Base-by-base conservation (phyloP, 169 alveolate genomes). In the Miamiensis avidus region DNA sequence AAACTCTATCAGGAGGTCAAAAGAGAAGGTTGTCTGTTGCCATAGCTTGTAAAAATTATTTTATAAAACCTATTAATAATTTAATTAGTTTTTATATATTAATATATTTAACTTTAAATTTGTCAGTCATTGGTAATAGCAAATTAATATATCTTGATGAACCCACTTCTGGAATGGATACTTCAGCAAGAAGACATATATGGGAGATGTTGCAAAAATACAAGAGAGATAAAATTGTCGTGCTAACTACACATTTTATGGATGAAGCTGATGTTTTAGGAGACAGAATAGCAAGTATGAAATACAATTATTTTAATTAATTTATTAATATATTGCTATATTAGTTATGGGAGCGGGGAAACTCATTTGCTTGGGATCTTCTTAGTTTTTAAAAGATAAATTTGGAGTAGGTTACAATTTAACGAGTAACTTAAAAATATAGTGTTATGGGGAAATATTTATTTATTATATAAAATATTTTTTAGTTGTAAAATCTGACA, bases 121-220 rank as follows among this genome's bases (percentile, higher is more conserved):
- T n/a, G n/a, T n/a, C n/a, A n/a, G 74, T 94, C 33, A 86, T 94
- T 34, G 97, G 97, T 0, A 94, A 90, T 0, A 87, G 93, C 30
- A 92, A 88, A 85, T 75, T 94, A 0, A 93, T 94, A 34, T 84
- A 91, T 49, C 84, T 91, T n/a, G 96, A 93, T 88, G 96, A 93
- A 82, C 95, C 96, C n/a, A 87, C 96, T 31, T 86, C 93, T 64
- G 96, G 96, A 33, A 91, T 95, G 94, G 99, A 97, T 78, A 90
- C 94, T 29, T 88, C 93, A 0, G 95, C 97, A 0, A 91, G 96
- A 76, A 91, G 97, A 76, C 84, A 90, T n/a, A 88, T 95, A 27
- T 97, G 97, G 97, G 96, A 95, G 65, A 83, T 95, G 91, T 89
- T 97, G 31, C 92, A 94, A 81, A 87, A 83, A 15, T 88, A 87